phyloP scores from a whole-genome alignment of 2,329 filamentous ascomycete species.

The Delphinella strobiligena region DNA sequence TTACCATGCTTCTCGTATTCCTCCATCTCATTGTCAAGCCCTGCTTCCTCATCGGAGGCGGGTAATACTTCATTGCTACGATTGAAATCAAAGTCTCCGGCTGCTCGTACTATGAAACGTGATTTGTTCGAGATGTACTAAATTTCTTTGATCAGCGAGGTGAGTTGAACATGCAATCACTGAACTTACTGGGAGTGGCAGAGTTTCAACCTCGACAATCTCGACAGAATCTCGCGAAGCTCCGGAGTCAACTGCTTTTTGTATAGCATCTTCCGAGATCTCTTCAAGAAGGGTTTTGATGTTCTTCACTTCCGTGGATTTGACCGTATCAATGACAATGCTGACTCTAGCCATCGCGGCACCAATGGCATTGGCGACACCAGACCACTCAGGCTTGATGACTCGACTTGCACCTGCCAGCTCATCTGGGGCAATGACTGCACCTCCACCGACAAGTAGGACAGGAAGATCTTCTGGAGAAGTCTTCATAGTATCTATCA shows the following conservation, averaged over 20 bases:
- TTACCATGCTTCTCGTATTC: conserved; percentile 2
- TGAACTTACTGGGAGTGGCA: conserved; percentile 33
- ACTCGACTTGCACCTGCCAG: conserved; percentile 45
- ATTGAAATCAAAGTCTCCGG: conserved; percentile 35
- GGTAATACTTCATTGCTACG: conserved; percentile 18
- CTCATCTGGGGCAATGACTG: conserved; percentile 44
- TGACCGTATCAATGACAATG: conserved; percentile 28
- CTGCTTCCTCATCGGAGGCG: background rate
- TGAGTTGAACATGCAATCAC: no score
- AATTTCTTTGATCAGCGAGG: background rate
- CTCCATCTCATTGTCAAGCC: background rate
- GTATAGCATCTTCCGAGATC: conserved; percentile 25
- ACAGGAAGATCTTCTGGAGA: conserved; percentile 48
- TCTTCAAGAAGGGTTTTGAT: conserved; percentile 19
- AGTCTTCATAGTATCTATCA: conserved; percentile 52
- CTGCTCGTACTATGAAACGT: conserved; percentile 42
- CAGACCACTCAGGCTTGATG: conserved; percentile 44
- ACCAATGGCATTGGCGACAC: conserved; percentile 53
- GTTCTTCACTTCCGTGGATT: conserved; percentile 24
- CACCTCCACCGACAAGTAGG: conserved; percentile 52
- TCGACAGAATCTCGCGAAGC: conserved; percentile 23
- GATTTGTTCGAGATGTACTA: conserved; percentile 41
- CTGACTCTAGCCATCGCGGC: conserved; percentile 51
- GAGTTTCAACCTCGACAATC: conserved; percentile 40
- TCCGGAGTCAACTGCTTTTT: conserved; percentile 26